A percentile compares a stretch with the other conserved stretches of the same genome.
Conservation (phyloP, 2,329 filamentous ascomycete genomes). For the Hirsutella rhossiliensis region DNA sequence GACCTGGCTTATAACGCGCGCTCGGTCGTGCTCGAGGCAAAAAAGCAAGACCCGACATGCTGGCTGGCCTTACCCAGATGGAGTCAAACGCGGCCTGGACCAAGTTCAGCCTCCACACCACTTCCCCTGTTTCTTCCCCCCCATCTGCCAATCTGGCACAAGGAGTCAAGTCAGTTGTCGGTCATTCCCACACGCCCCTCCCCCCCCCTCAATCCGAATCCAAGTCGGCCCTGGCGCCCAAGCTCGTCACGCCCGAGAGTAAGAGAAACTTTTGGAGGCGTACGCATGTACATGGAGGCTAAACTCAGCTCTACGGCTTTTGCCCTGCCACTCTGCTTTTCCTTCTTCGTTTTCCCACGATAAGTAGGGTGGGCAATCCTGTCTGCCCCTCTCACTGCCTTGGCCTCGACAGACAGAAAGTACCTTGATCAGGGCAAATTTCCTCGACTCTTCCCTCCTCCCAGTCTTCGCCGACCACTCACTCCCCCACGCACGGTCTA, state of each 20-base stretch:
- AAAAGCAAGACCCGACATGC: slow-evolving; percentile 6
- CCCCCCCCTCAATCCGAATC: neutral
- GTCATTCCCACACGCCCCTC: neutral
- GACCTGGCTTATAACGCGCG: too few relatives aligned
- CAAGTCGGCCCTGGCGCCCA: neutral
- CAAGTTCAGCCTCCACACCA: neutral
- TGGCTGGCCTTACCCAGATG: slow-evolving; percentile 5
- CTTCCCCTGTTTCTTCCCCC: neutral
- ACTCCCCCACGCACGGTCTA: too few relatives aligned
- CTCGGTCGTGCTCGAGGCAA: neutral
- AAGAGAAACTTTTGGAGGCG: neutral
- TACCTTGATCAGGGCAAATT: too few relatives aligned
- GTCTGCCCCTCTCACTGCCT: too few relatives aligned
- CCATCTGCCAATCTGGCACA: neutral
- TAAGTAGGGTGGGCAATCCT: too few relatives aligned
- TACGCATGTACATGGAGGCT: neutral
- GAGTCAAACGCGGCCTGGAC: slow-evolving; percentile 1
- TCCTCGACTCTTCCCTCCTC: too few relatives aligned
- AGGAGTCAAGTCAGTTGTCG: neutral
- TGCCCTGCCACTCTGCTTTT: neutral
- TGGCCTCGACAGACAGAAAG: too few relatives aligned
- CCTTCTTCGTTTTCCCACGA: neutral
- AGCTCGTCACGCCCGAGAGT: neutral
- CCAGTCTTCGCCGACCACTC: too few relatives aligned
- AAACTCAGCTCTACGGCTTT: neutral